These are phyloP conservation scores for Tephrocybe rancida DNA, from an alignment of 768 basidiomycete species.

Conservation along the genomic window DNA sequence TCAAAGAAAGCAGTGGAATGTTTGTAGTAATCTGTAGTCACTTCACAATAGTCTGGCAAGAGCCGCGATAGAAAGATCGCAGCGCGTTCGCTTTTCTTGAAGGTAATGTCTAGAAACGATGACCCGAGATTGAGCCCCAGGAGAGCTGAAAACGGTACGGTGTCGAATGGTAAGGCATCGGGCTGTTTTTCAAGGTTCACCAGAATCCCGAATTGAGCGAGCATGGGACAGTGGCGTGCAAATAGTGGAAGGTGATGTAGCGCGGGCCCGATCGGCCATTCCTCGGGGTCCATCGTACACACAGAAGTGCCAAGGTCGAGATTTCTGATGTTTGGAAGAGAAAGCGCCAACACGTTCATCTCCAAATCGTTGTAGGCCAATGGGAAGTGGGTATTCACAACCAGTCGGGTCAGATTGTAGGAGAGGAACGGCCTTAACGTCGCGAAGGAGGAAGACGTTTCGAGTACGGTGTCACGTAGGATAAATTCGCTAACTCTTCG, in stretches of 20 bases:
- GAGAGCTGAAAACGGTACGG: background rate
- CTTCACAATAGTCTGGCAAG: no score
- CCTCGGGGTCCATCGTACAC: no score
- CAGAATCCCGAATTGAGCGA: background rate
- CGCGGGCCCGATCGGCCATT: background rate
- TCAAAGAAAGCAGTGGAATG: no score
- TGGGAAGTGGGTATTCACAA: background rate
- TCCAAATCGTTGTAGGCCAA: background rate
- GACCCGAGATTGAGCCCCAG: no score
- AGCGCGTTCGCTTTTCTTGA: no score
- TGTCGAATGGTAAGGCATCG: background rate
- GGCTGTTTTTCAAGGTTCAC: background rate
- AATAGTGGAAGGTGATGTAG: slow-evolving; percentile 1
- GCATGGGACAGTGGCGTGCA: background rate
- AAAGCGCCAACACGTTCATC: background rate
- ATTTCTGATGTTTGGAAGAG: background rate
- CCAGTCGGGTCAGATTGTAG: background rate
- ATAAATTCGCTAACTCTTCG: background rate
- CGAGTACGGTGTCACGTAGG: background rate
- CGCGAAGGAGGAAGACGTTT: background rate
- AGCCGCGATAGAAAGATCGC: no score
- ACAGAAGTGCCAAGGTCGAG: background rate
- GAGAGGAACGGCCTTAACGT: background rate
- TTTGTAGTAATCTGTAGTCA: no score
- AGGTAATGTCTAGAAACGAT: no score